Base-by-base conservation (phyloP, 371 early-diverging fungal genomes). In the Gilbertella persicaria region DNA sequence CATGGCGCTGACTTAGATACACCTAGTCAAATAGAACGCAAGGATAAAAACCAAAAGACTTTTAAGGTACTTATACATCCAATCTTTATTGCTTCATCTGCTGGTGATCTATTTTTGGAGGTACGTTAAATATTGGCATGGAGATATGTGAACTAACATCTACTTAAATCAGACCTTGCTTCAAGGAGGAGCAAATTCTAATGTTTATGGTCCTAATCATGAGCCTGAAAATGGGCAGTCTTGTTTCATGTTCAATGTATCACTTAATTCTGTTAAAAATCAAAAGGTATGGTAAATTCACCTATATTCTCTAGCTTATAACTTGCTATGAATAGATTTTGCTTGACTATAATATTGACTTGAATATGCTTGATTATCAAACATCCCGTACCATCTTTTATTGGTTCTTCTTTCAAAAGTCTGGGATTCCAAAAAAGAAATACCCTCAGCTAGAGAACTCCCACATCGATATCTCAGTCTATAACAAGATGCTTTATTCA, bases 371-470 rank as follows among this genome's bases (percentile, higher is more conserved):
- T 2, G 78, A 79, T 45, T 45, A 57, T 3, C 44, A 50, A 2
- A 49, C 54, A 4, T 26, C 47, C 0, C 70, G 79, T 10, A 62
- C 70, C 3, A 59, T 75, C 5, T 81, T 82, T 45, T 80, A 85
- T 40, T 46, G 58, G 16, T 66, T 61, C 28, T 57, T 73, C 17
- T 73, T 79, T 42, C 56, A 55, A 0, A 36, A 42, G 13, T 0
- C 10, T n/a, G n/a, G 4, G 3, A 1, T 6, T 1, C 7, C 37
- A 21, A 14, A 40, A 21, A 17, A 42, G 26, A 13, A 9, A 25
- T 38, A 21, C 0, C 13, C 12, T 24, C 24, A 44, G n/a, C 20
- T 29, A 5, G 4, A 9, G 30, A 9, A 12, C 16, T 20, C 5
- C 12, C 3, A 19, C 5, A 0, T 9, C 23, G 1, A 42, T 16